Base-by-base conservation (phyloP, 805 yeast genomes). In the Metschnikowia gruessii region DNA sequence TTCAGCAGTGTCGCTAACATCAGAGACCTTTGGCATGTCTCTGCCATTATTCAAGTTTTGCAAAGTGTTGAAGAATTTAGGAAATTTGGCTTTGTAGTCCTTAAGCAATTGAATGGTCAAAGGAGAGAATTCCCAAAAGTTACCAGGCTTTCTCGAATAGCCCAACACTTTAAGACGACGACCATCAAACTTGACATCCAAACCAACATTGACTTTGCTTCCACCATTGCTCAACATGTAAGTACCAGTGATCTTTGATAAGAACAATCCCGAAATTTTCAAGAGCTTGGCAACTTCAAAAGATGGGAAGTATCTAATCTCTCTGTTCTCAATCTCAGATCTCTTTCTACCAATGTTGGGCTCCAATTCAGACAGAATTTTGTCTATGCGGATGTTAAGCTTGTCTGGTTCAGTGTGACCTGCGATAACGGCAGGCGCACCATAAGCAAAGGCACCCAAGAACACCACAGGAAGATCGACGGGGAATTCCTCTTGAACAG, bases 361-460 rank as follows among this genome's bases (percentile, higher is more conserved):
- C 55, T 87, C 94, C 12, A 69, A 61, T 40, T 58, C 54, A 1
- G 69, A 52, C 46, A 58, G 68, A 33, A 72, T 70, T 46, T 70
- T 65, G 37, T 63, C 64, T 32, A 72, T 67, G 42, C 65, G 64
- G 15, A 91, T 83, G 46, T 82, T 77, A 47, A 85, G 66, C 50
- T 65, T 67, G 40, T 62, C 60, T 3, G 57, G 50, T 12, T 54
- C 61, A 19, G 74, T 71, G 58, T 84, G 80, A 0, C 87, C 92
- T 40, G 76, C 77, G 37, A 87, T 77, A 18, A 71, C 71, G 4
- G 89, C 87, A 37, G 86, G 82, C 4, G 88, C 79, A 45, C 99
- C 98, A 62, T 88, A 94, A 1, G 91, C 95, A 64, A 82, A 81
- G 22, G 83, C 88, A 40, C 97, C 95, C 50, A 94, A 71, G 61